Conservation (phyloP, 2,329 filamentous ascomycete species). For the Daldinia sp. region DNA sequence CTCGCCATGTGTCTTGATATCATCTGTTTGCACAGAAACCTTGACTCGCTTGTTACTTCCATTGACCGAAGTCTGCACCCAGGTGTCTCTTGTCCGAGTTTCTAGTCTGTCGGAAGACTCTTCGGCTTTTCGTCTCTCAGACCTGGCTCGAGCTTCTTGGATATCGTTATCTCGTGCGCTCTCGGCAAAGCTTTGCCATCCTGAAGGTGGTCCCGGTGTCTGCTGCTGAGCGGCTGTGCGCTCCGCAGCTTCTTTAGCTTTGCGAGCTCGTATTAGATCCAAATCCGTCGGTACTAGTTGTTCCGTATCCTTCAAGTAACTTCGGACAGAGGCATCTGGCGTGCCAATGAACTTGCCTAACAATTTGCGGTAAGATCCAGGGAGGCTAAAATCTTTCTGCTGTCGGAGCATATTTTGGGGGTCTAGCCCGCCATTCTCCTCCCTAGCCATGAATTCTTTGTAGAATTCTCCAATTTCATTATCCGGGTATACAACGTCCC, state of each 20-base stretch:
- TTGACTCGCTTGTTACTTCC: slow-evolving; percentile 59
- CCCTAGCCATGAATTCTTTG: slow-evolving; percentile 83
- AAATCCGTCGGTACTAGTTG: slow-evolving; percentile 92
- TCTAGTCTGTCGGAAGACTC: slow-evolving; percentile 39
- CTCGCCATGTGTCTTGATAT: slow-evolving; percentile 10
- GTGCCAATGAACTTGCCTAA: slow-evolving; percentile 76
- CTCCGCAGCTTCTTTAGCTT: slow-evolving; percentile 47
- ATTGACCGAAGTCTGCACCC: slow-evolving; percentile 56
- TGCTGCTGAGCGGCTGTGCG: slow-evolving; percentile 42
- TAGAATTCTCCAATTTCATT: slow-evolving; percentile 91
- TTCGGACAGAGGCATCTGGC: slow-evolving; percentile 75
- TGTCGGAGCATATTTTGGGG: slow-evolving; percentile 87
- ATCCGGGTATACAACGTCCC: slow-evolving; percentile 85
- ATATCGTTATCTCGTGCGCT: slow-evolving; percentile 46
- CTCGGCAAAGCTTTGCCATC: slow-evolving; percentile 47
- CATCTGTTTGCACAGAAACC: slow-evolving; percentile 45
- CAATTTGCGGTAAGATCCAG: slow-evolving; percentile 88
- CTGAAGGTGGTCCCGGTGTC: slow-evolving; percentile 32
- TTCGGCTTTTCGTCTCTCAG: slow-evolving; percentile 49
- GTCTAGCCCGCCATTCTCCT: slow-evolving; percentile 81
- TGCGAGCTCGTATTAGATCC: slow-evolving; percentile 69
- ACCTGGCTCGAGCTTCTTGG: slow-evolving; percentile 44
- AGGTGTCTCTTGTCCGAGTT: slow-evolving; percentile 55
- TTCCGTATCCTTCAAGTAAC: slow-evolving; percentile 77
- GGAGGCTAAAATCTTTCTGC: slow-evolving; percentile 89